Percentiles rank a stretch among this genome's conserved stretches.
Evolutionary conservation across 208 protist species (phyloP).

Genomic region (Trypanosomatidae sp.): DNA sequence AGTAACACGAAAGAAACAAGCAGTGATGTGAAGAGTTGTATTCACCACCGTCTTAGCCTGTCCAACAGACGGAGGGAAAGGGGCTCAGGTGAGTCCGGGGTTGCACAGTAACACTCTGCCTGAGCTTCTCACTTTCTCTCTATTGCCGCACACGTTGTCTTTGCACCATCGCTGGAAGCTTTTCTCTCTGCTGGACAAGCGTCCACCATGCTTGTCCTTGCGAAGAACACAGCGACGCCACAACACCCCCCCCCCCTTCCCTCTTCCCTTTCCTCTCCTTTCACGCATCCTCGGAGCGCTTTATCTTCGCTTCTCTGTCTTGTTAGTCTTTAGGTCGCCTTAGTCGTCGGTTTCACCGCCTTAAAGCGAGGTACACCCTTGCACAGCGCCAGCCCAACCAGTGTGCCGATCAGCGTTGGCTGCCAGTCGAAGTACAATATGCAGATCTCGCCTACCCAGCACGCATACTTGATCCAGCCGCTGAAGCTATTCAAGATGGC

Average conservation of each 20-base stretch:
- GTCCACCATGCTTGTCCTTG: neutral
- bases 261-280: neutral
- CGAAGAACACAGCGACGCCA: neutral
- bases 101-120: neutral
- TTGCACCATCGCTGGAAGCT: neutral
- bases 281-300: neutral
- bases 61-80: neutral
- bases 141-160: neutral
- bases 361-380: conserved; percentile 62
- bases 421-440: conserved; percentile 93
- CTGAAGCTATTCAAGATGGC: conserved; percentile 82
- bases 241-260: neutral
- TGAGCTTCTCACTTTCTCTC: neutral
- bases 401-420: conserved; percentile 69
- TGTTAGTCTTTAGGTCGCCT: conserved; percentile 4
- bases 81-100: neutral
- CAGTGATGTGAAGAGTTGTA: conserved; percentile 9
- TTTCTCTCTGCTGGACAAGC: neutral
- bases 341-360: conserved; percentile 28
- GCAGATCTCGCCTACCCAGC: conserved; percentile 81
- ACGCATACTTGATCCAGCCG: conserved; percentile 88
- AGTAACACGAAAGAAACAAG: conserved; percentile 11
- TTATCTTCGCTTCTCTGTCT: neutral
- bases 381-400: conserved; percentile 73
- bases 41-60: neutral